phyloP scores from a whole-genome alignment of 2,329 filamentous ascomycete species.

The Colletotrichum nymphaeae region DNA sequence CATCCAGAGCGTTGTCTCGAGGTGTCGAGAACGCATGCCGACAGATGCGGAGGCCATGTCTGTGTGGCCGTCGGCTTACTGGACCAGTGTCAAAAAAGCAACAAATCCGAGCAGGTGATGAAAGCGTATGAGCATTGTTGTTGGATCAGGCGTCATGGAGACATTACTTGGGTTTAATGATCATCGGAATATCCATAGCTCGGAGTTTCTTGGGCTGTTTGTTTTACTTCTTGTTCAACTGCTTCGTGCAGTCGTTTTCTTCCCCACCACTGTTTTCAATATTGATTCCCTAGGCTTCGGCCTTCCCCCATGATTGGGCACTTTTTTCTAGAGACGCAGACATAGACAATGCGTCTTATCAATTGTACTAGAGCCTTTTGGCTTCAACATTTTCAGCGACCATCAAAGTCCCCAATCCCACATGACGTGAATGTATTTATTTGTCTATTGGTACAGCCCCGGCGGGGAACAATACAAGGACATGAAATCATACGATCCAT shows the following conservation, averaged over 20 bases:
- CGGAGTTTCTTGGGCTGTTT: constrained; percentile 30
- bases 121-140: constrained; percentile 14
- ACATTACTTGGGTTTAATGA: constrained; percentile 32
- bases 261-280: constrained; percentile 23
- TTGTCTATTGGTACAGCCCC: constrained; percentile 34
- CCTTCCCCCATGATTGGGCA: not conserved
- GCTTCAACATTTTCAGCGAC: not conserved
- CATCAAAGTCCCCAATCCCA: not conserved
- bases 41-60: constrained; percentile 66
- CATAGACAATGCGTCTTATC: constrained; percentile 8
- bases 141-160: constrained; percentile 31
- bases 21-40: constrained; percentile 69
- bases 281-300: constrained; percentile 5
- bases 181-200: constrained; percentile 34
- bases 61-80: constrained; percentile 72
- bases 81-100: constrained; percentile 67
- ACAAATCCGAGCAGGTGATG: constrained; percentile 44
- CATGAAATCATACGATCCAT: constrained; percentile 1
- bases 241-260: constrained; percentile 5
- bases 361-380: not conserved
- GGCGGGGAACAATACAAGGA: constrained; percentile 4
- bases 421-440: constrained; percentile 12
- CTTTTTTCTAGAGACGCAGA: not conserved
- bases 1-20: constrained; percentile 70
- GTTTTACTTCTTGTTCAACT: constrained; percentile 27